Evolutionary conservation across 352 stramenopile genomes (phyloP), one percentile per base, ranked within the genome.

Genomic region (Globisporangium spiculum): DNA sequence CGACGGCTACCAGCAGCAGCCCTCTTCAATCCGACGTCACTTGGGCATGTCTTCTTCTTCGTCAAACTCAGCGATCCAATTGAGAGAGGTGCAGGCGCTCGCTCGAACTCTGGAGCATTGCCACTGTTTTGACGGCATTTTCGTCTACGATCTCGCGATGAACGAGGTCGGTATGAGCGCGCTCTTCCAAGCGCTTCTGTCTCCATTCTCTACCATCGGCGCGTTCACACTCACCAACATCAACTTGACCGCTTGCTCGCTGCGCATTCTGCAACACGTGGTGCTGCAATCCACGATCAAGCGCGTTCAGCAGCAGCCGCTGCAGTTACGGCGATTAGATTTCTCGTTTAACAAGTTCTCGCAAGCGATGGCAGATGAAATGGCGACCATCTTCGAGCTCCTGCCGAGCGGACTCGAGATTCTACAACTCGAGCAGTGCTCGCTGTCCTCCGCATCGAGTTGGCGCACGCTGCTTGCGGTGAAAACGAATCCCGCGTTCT

Each of bases 261-360:
- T 93, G 4, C 70, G 72, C 3, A 78, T 77, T 14, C 67, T 93
- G 7, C 79, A 90, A 52, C 67, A 89, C 44, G 74, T 88, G 0
- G 77, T 88, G 9, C 70, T 89, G 4, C 77, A 88, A 59, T 86
- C 80, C 1, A 82, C 75, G 16, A 85, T 91, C 57, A 79, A 83
- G 24, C 67, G 67, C 63, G 14, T 4, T 20, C 22, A 65, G 30
- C 52, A 71, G 14, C 64, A 67, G 24, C 53, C 53, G 5, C n/a
- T 80, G 8, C 68, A 68, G 16, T 71, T 94, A 14, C 71, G 75
- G 3, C 73, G 72, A 1, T 60, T 92, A 5, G 78, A 94, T 34
- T 68, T 92, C 20, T 94, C 86, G 36, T 89, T 89, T 67, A 92
- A 94, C 52, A 30, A 58, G 4, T 86, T 92, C 63, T 84, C 82